Base-by-base conservation (phyloP, 306 rosid genomes). In the Trichosanthes cucumerina region DNA sequence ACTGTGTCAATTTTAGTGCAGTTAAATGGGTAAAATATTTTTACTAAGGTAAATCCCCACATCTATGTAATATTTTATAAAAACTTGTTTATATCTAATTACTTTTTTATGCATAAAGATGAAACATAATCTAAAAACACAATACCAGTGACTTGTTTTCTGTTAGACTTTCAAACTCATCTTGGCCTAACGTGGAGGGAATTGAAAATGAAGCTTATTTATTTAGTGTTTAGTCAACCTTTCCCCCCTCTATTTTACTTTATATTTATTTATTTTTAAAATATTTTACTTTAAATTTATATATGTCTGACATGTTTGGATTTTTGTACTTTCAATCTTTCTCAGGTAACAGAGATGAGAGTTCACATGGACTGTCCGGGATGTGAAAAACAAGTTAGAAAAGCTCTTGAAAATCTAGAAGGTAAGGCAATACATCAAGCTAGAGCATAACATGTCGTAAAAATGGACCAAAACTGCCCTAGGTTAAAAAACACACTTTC, bases 291-390 rank as follows among this genome's bases (percentile, higher is more conserved):
- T 16, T 4, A 36, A 36, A 36, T 36, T 4, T 36, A 12, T 66
- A 66, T 10, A 6, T 38, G 15, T 39, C 4, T 69, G 54, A 43
- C 76, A 69, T 69, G 36, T 69, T 69, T 46, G 53, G 34, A 41
- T 69, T 69, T 69, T 69, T 69, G 50, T n/a, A 13, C 18, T 38
- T 65, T 36, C 28, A 36, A 7, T 44, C 21, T 23, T 62, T 7
- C 49, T 2, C 89, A 91, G 96, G 80, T 82, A 28, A 85, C 88
- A 78, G 93, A 91, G 85, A 81, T 91, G 83, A 52, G 79, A n/a
- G 96, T 91, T 34, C 81, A 82, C 72, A 86, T 91, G 88, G 93
- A 91, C 80, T 91, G 96, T 74, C 58, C 77, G 38, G 96, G 93
- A 19, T 91, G 96, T 56, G 93, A 89, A 80, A 80, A n/a, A 57